Base-by-base conservation (phyloP, 1,284 basidiomycete species). In the Moesziomyces antarcticus region DNA sequence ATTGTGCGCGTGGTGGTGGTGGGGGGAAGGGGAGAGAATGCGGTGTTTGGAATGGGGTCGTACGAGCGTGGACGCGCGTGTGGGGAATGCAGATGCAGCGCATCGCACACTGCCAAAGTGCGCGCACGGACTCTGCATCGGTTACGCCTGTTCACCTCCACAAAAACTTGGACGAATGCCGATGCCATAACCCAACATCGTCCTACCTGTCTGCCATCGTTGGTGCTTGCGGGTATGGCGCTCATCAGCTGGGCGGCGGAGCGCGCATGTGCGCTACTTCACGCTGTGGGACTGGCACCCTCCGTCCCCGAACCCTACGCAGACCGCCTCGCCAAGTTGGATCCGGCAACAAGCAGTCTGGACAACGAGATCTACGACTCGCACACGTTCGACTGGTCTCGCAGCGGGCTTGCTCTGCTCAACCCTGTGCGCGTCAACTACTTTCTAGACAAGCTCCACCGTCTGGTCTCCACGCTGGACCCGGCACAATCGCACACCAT, bases 291-390 rank as follows among this genome's bases (percentile, higher is more conserved):
- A 35, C 70, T 58, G 42, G 79, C 21, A 3, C 68, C 50, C 14
- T 16, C 37, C 30, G 57, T 84, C 5, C 77, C 77, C 18, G 55
- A 67, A n/a, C 71, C 78, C 5, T 69, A 73, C n/a, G 51, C 66
- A 4, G 76, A 81, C 49, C 65, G 84, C 7, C 67, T 85, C 9
- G 78, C 76, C 22, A 67, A 63, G 33, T 79, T 85, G 20, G 79
- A 79, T 10, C 79, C 78, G 9, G 66, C 76, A 1, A 73, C 73
- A 1, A 78, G 55, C 40, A 45, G 46, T 14, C 56, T 76, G 40
- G 73, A 76, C 60, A 76, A 76, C 35, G 55, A 73, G 9, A 64
- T 70, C 56, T 73, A 68, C 63, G 48, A 73, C 41, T 20, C 50
- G 1, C 37, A 56, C 5, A 13, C 56, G 1, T 72, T 72, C 50